Conservation (phyloP, 1,139 yeast genomes). For the Geotrichum candidum region DNA sequence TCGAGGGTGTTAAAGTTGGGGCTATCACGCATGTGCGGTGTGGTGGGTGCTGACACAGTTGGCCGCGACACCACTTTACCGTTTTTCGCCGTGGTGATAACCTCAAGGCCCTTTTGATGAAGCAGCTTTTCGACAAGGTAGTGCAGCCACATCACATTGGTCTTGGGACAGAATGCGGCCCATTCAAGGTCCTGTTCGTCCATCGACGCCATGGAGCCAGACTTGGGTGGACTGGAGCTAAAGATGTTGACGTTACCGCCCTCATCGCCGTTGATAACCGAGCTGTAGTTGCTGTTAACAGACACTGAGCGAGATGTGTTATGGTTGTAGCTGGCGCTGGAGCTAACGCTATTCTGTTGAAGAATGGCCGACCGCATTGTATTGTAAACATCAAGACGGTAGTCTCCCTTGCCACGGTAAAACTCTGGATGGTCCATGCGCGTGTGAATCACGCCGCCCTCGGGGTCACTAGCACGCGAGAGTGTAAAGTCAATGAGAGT, state of each 20-base stretch:
- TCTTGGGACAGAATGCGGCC: constrained; percentile 39
- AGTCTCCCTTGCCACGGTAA: constrained; percentile 47
- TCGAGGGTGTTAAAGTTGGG: neutral
- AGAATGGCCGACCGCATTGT: constrained; percentile 37
- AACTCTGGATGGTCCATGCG: constrained; percentile 46
- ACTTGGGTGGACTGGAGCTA: constrained; percentile 11
- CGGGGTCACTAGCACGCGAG: constrained; percentile 39
- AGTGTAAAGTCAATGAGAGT: constrained; percentile 55
- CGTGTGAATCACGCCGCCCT: constrained; percentile 29
- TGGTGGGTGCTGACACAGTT: neutral
- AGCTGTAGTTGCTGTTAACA: neutral
- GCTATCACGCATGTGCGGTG: neutral
- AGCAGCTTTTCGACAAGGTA: constrained; percentile 42
- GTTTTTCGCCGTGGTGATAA: constrained; percentile 23
- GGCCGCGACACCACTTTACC: constrained; percentile 17
- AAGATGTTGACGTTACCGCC: neutral
- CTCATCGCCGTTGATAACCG: neutral
- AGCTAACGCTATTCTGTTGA: constrained; percentile 2
- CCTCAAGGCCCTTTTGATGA: constrained; percentile 35
- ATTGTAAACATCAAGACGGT: constrained; percentile 49
- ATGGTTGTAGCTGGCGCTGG: neutral
- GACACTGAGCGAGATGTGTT: neutral
- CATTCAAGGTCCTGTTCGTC: constrained; percentile 35
- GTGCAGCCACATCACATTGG: constrained; percentile 49
- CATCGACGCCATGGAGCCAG: constrained; percentile 1